These are phyloP conservation scores for Syncephalastrum racemosum DNA, from an alignment of 371 early-diverging fungal genomes.

Conservation along the genomic window DNA sequence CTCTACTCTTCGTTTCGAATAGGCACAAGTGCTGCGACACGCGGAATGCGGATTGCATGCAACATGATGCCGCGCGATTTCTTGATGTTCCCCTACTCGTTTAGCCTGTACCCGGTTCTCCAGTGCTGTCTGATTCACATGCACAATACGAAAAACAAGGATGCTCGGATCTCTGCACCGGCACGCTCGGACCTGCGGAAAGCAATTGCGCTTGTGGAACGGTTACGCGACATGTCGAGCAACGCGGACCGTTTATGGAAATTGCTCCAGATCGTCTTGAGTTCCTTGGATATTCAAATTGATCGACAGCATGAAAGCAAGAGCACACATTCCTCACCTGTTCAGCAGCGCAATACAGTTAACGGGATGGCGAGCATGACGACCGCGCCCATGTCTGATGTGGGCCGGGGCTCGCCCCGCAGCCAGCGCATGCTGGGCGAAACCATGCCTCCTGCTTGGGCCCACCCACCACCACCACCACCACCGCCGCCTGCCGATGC, in stretches of 20 bases:
- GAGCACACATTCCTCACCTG: too few species aligned
- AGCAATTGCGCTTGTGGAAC: conserved; percentile 26
- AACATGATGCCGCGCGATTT: conserved; percentile 41
- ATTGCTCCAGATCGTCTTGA: conserved; percentile 33
- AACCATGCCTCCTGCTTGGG: too few species aligned
- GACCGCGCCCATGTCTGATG: conserved; percentile 9
- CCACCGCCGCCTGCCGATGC: not conserved
- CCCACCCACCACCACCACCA: conserved; percentile 2
- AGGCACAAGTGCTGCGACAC: conserved; percentile 46
- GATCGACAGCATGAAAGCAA: not conserved
- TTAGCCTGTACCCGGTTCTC: conserved; percentile 43
- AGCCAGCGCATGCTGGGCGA: not conserved
- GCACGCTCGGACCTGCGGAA: conserved; percentile 33
- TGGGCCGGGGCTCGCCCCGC: conserved; percentile 13
- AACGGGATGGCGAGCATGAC: too few species aligned
- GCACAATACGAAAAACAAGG: conserved; percentile 41
- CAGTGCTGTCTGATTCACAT: conserved; percentile 47
- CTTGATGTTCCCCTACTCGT: conserved; percentile 47
- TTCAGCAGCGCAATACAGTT: too few species aligned
- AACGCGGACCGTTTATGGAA: conserved; percentile 27
- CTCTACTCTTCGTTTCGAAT: conserved; percentile 46
- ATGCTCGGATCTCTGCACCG: conserved; percentile 32
- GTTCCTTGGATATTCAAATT: conserved; percentile 28
- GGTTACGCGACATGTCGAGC: conserved; percentile 31
- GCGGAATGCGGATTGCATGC: conserved; percentile 41